These are phyloP conservation scores for Globisporangium middletonii DNA, from an alignment of 352 stramenopile genomes.

Conservation along the genomic window DNA sequence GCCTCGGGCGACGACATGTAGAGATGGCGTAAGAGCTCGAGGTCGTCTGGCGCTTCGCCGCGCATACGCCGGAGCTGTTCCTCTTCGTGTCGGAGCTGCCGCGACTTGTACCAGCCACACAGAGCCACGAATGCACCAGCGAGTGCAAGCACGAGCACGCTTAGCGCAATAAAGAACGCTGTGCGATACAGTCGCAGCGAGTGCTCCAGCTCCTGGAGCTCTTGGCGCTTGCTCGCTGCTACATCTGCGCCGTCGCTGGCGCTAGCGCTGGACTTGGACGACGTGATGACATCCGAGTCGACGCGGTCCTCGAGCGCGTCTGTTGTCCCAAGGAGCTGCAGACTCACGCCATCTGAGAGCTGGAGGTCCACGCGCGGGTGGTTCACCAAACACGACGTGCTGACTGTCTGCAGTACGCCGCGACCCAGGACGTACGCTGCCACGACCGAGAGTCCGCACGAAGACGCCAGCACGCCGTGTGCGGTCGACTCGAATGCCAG, in stretches of 20 bases:
- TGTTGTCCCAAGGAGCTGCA: slow-evolving; percentile 1
- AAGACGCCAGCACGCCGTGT: background rate
- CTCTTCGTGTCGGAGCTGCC: slow-evolving; percentile 25
- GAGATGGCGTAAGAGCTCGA: slow-evolving; percentile 36
- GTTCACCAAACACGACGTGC: slow-evolving; percentile 1
- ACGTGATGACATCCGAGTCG: background rate
- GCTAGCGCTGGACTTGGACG: background rate
- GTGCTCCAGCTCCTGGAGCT: slow-evolving; percentile 17
- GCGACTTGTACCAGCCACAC: slow-evolving; percentile 8
- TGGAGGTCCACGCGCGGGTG: background rate
- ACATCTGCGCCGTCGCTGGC: background rate
- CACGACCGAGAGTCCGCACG: slow-evolving; percentile 6
- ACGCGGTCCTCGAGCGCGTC: background rate
- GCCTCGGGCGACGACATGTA: slow-evolving; percentile 26
- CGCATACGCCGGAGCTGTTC: slow-evolving; percentile 30
- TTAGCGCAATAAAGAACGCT: slow-evolving; percentile 25
- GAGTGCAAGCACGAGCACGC: slow-evolving; percentile 10
- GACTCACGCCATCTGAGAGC: slow-evolving; percentile 6
- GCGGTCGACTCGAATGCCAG: background rate
- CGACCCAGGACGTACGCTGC: slow-evolving; percentile 1
- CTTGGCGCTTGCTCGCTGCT: background rate
- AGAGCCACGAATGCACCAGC: slow-evolving; percentile 5
- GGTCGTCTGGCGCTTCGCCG: slow-evolving; percentile 30
- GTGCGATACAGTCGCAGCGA: slow-evolving; percentile 23
- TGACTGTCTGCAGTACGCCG: background rate